Evolutionary conservation across 1,139 yeast genomes (phyloP).

Genomic region (Hansenula sp.): DNA sequence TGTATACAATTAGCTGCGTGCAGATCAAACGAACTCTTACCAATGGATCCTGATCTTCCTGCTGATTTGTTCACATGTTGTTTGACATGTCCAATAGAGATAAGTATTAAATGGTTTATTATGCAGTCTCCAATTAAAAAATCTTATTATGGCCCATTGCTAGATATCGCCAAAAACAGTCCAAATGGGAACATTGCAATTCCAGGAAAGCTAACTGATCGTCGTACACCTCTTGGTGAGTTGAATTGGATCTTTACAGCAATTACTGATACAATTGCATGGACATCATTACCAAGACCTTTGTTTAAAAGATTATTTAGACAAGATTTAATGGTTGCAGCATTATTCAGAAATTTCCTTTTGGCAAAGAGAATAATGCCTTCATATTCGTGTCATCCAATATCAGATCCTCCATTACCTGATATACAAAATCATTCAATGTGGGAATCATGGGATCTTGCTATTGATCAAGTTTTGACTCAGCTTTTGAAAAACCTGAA

Average conservation of each 20-base stretch:
- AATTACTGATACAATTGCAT: slow-evolving; percentile 95
- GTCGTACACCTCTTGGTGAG: slow-evolving; percentile 95
- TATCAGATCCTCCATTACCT: slow-evolving; percentile 91
- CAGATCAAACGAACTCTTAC: slow-evolving; percentile 75
- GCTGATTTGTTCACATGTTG: slow-evolving; percentile 96
- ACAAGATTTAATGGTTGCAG: slow-evolving; percentile 96
- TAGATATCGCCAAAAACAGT: slow-evolving; percentile 33
- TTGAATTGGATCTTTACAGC: slow-evolving; percentile 98
- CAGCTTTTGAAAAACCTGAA: slow-evolving; percentile 45
- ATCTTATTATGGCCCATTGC: slow-evolving; percentile 52
- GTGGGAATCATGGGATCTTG: slow-evolving; percentile 99
- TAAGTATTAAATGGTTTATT: slow-evolving; percentile 87
- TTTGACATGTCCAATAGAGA: slow-evolving; percentile 91
- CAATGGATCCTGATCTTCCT: slow-evolving; percentile 93
- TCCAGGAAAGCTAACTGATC: slow-evolving; percentile 88
- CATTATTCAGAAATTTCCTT: slow-evolving; percentile 85
- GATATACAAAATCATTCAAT: slow-evolving; percentile 80
- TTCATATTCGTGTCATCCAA: slow-evolving; percentile 87
- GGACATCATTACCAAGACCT: slow-evolving; percentile 89
- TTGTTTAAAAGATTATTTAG: slow-evolving; percentile 85
- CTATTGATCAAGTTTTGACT: slow-evolving; percentile 88
- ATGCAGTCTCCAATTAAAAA: slow-evolving; percentile 73
- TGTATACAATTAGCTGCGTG: slow-evolving; percentile 96
- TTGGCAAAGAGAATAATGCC: slow-evolving; percentile 95
- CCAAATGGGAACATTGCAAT: slow-evolving; percentile 60